Evolutionary conservation across 257 asterid genomes (phyloP).

Genomic region (Solanum piurae): DNA sequence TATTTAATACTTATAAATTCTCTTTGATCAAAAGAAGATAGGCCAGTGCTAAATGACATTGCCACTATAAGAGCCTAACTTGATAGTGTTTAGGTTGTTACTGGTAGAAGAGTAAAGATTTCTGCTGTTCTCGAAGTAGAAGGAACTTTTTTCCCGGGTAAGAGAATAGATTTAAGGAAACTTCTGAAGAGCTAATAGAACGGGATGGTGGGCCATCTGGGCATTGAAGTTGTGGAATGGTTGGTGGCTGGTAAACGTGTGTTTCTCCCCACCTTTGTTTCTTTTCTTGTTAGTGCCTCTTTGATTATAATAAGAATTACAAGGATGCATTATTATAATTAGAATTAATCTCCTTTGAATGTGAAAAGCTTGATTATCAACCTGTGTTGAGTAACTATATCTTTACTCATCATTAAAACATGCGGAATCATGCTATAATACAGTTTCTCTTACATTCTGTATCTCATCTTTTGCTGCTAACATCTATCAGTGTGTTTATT

Average conservation of each 20-base stretch:
- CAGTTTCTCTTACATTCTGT: not conserved
- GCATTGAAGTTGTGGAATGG: not conserved
- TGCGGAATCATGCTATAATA: not conserved
- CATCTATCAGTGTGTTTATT: not conserved
- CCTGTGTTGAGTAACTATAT: not conserved
- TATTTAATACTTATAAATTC: not conserved
- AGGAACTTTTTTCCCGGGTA: not conserved
- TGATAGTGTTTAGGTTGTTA: not conserved
- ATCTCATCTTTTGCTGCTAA: not conserved
- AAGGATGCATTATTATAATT: not conserved
- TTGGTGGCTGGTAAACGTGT: not conserved
- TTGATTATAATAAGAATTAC: not conserved
- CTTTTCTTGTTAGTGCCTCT: not conserved
- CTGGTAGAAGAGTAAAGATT: not conserved
- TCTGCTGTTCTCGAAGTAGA: not conserved
- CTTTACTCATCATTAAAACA: not conserved
- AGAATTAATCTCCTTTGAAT: not conserved
- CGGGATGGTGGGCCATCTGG: not conserved
- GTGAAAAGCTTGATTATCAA: not conserved
- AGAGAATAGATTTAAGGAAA: not conserved
- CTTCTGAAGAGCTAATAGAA: not conserved
- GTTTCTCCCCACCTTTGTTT: not conserved
- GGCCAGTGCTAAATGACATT: not conserved
- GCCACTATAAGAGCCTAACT: not conserved
- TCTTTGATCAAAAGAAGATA: not conserved